Evolutionary conservation across 1,284 basidiomycete species (phyloP).

Genomic region (Gomphus sp.): DNA sequence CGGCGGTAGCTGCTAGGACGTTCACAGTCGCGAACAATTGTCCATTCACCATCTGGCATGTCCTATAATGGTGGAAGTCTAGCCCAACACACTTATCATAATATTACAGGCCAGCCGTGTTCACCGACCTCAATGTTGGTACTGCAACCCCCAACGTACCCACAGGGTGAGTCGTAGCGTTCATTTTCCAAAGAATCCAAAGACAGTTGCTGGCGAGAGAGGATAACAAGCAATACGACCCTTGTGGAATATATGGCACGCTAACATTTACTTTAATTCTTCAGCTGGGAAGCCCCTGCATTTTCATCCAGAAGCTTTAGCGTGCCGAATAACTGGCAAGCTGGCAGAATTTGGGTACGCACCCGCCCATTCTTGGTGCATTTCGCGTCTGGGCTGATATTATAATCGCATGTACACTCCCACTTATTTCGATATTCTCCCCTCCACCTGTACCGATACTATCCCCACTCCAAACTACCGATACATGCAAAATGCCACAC

Average conservation of each 20-base stretch:
- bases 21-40: slow-evolving; percentile 32
- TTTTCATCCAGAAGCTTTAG: slow-evolving; percentile 28
- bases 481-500: too few species aligned
- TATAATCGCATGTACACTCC: too few species aligned
- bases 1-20: slow-evolving; percentile 25
- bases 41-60: slow-evolving; percentile 32
- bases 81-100: neutral
- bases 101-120: slow-evolving; percentile 15
- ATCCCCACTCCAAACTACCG: too few species aligned
- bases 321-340: slow-evolving; percentile 38
- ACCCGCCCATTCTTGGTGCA: neutral
- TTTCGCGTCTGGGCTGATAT: too few species aligned
- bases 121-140: slow-evolving; percentile 24
- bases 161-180: slow-evolving; percentile 13
- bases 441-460: too few species aligned
- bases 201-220: too few species aligned
- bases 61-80: neutral
- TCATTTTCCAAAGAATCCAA: too few species aligned
- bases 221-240: neutral
- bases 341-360: slow-evolving; percentile 39
- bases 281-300: slow-evolving; percentile 33
- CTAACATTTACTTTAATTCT: neutral
- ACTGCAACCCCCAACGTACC: neutral
- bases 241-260: neutral
- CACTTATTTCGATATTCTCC: too few species aligned